Evolutionary conservation across 305 asterid species (phyloP).

Genomic region (Rubia tinctorum): DNA sequence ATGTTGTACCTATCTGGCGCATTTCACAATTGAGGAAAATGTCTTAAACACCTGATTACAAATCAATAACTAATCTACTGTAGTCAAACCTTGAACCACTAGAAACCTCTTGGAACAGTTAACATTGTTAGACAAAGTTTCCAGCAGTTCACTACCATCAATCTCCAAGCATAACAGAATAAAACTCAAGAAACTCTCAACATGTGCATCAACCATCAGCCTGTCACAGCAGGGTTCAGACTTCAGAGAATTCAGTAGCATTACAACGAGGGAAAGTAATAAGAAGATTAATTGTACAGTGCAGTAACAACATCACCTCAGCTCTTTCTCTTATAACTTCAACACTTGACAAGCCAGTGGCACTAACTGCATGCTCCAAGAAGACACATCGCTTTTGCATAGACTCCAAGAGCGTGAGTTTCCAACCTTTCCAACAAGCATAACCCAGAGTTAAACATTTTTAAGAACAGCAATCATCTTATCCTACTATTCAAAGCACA

Average conservation of each 20-base stretch:
- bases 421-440: constrained; percentile 63
- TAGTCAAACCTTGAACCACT: not conserved
- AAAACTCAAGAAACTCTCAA: not conserved
- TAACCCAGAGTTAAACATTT: not conserved
- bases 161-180: not conserved
- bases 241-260: constrained; percentile 4
- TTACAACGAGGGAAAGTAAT: not conserved
- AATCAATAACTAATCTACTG: not conserved
- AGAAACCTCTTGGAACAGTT: not conserved
- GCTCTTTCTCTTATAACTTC: constrained; percentile 72
- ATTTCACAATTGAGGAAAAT: not conserved
- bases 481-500: not conserved
- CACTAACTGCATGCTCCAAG: constrained; percentile 69
- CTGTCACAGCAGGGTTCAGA: not conserved
- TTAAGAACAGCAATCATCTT: not conserved
- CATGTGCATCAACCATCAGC: not conserved
- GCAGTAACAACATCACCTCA: constrained; percentile 48
- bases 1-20: not conserved
- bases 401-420: constrained; percentile 81
- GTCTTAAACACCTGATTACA: not conserved
- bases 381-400: constrained; percentile 83
- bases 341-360: constrained; percentile 68
- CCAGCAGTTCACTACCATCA: not conserved
- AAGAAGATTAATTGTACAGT: not conserved
- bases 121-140: not conserved